Evolutionary conservation across 768 basidiomycete species (phyloP), one percentile per base, ranked within the genome.

Genomic region (Suillus paluster): DNA sequence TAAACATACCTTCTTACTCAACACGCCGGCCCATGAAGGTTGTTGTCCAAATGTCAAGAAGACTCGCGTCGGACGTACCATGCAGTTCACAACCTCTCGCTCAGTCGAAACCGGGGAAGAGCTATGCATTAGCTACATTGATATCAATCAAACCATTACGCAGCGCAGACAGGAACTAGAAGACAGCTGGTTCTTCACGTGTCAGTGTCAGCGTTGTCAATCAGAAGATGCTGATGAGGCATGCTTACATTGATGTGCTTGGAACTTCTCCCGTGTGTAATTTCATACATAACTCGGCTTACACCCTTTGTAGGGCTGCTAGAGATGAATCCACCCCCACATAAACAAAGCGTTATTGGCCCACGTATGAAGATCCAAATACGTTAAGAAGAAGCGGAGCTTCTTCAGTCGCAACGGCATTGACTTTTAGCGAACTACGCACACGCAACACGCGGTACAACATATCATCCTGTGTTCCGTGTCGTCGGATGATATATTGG

Each of bases 51-150:
- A 85, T 56, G 65, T 87, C 12, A 73, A 73, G 33, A 87, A 85
- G 69, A 73, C 67, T 23, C 77, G 83, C 45, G 66, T 72, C 7
- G 80, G 81, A 23, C 79, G 82, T n/a, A 66, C 71, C 0, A 73
- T 86, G 45, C 75, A 78, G 42, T 86, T 87, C 66, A 78, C 81
- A 63, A 79, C 82, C 14, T 75, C 75, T 10, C 70, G 76, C 10
- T 76, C 76, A 50, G 71, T 86, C n/a, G 64, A 66, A 5, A 72
- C 71, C 4, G 86, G 83, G 4, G 84, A 87, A 59, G 85, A 88
- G 49, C 66, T 88, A 50, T 86, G 84, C 65, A 87, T 85, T 68
- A 84, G 80, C 58, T 88, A 87, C 62, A 78, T 84, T 55, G 81
- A 79, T 30, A 73, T 71, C 8, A 66, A 70, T 39, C 61, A 60